These are phyloP conservation scores for Euclidium syriacum DNA, from an alignment of 345 rosid genomes.

Conservation along the genomic window DNA sequence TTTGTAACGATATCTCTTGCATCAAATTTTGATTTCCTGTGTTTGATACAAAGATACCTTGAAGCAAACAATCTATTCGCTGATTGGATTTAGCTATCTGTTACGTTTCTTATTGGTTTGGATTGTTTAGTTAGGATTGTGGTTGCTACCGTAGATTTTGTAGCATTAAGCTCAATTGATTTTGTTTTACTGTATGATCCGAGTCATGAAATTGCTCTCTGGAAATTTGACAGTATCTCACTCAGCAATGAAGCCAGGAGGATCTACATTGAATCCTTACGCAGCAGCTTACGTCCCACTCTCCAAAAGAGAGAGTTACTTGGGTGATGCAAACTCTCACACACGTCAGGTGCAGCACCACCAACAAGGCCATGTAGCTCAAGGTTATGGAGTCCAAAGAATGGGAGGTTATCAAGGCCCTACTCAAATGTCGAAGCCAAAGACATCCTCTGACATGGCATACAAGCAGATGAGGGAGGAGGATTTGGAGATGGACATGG, in stretches of 20 bases:
- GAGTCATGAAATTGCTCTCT: background rate
- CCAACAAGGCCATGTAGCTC: constrained; percentile 29
- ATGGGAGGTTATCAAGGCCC: constrained; percentile 4
- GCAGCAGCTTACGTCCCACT: constrained; percentile 77
- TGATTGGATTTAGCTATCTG: background rate
- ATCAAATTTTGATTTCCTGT: background rate
- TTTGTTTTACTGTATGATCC: background rate
- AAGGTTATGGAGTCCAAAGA: constrained; percentile 27
- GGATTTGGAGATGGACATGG: constrained; percentile 54
- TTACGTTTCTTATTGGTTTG: background rate
- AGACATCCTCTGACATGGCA: constrained; percentile 23
- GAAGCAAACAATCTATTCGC: background rate
- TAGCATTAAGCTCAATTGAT: background rate
- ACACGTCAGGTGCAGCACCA: constrained; percentile 27
- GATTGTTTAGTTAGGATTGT: background rate
- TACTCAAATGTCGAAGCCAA: constrained; percentile 26
- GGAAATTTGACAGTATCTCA: constrained; percentile 9
- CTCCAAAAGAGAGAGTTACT: constrained; percentile 44
- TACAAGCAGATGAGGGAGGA: constrained; percentile 52
- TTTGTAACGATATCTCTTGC: background rate
- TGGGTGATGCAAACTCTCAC: constrained; percentile 23
- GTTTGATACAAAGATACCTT: background rate
- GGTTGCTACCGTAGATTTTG: background rate
- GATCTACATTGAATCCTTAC: constrained; percentile 66
- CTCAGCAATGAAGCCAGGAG: constrained; percentile 52